Conservation (phyloP, 225 moss, liverwort and hornwort species). For the Physcomitrium patens region DNA sequence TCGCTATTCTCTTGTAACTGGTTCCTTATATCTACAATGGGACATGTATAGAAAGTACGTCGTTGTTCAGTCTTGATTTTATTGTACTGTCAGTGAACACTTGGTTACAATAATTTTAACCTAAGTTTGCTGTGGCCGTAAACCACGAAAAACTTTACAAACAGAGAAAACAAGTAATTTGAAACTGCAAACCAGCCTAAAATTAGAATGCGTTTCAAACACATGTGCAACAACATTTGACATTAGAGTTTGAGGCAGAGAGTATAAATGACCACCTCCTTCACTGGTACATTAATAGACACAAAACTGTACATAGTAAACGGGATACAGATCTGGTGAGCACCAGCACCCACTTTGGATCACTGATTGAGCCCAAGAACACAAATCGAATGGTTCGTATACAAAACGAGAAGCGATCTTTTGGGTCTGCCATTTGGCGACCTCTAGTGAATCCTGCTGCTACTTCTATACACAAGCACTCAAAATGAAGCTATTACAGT, state of each 20-base stretch:
- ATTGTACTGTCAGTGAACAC: too few species aligned
- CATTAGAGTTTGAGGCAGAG: neutral
- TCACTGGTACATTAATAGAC: conserved; percentile 3
- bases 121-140: too few species aligned
- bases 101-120: too few species aligned
- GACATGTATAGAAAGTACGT: too few species aligned
- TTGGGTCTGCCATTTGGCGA: neutral
- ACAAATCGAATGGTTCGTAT: neutral
- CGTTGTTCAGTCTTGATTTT: too few species aligned
- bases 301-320: conserved; percentile 30
- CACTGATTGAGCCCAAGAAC: neutral
- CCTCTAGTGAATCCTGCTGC: conserved; percentile 18
- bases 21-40: too few species aligned
- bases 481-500: neutral
- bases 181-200: too few species aligned
- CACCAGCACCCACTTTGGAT: conserved; percentile 31
- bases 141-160: too few species aligned
- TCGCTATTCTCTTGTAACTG: too few species aligned
- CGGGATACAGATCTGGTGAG: neutral
- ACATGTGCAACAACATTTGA: neutral
- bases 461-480: neutral
- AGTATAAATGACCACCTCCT: conserved; percentile 9
- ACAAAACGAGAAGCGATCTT: neutral
- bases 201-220: neutral
- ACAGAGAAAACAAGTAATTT: too few species aligned